A percentile compares a stretch with the other conserved stretches of the same genome.
Evolutionary conservation across 768 basidiomycete genomes (phyloP).

Genomic region (Tubosaeta brunneosetosa): DNA sequence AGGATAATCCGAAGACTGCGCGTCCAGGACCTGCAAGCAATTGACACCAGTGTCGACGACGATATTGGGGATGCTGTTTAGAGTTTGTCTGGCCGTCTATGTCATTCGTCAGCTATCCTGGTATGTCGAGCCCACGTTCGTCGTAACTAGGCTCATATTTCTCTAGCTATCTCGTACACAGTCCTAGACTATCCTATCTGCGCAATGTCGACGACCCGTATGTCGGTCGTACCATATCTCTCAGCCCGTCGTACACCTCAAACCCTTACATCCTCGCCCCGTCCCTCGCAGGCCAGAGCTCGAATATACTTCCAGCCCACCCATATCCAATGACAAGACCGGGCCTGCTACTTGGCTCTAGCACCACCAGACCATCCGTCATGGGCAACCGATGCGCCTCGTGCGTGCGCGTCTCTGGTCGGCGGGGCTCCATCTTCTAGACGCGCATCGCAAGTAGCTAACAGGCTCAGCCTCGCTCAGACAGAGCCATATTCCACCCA

Average conservation of each 20-base stretch:
- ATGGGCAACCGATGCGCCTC: conserved; percentile 67
- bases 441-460: conserved; percentile 34
- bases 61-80: neutral
- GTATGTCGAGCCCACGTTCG: conserved; percentile 30
- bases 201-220: conserved; percentile 86
- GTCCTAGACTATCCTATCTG: conserved; percentile 80
- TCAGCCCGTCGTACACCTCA: conserved; percentile 69
- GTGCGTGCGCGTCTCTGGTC: conserved; percentile 73
- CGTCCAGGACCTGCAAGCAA: conserved; percentile 58
- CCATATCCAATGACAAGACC: conserved; percentile 65
- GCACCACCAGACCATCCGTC: conserved; percentile 90
- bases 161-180: conserved; percentile 71
- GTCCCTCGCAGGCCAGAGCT: conserved; percentile 86
- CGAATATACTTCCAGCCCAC: conserved; percentile 61
- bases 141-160: conserved; percentile 1
- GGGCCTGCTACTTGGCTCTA: conserved; percentile 55
- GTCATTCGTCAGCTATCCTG: conserved; percentile 64
- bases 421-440: conserved; percentile 50
- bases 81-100: conserved; percentile 26
- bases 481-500: conserved; percentile 9
- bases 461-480: conserved; percentile 1
- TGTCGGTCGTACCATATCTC: conserved; percentile 72
- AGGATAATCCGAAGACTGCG: too few relatives aligned
- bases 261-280: conserved; percentile 84
- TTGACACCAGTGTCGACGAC: conserved; percentile 31